Evolutionary conservation across 768 basidiomycete genomes (phyloP).

Genomic region (Mycena alexandri): DNA sequence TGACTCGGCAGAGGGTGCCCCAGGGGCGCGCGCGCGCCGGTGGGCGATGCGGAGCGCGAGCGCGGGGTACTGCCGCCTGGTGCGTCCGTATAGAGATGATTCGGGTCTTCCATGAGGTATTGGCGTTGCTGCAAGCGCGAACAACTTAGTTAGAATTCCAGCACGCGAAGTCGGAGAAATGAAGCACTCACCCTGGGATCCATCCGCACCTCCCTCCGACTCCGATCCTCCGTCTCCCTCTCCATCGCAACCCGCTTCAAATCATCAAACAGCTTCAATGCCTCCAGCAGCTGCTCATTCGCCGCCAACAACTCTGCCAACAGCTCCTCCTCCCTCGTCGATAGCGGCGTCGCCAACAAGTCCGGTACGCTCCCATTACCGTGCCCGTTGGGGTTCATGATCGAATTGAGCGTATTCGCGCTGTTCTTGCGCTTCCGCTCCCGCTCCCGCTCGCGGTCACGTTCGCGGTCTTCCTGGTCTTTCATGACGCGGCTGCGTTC

Average conservation of each 20-base stretch:
- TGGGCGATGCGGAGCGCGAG: slow-evolving; percentile 53
- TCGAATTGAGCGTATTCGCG: slow-evolving; percentile 33
- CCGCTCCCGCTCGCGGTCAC: slow-evolving; percentile 41
- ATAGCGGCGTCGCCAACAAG: slow-evolving; percentile 60
- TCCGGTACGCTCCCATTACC: slow-evolving; percentile 52
- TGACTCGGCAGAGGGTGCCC: slow-evolving; percentile 22
- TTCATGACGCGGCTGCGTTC: slow-evolving; percentile 55
- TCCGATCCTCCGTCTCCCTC: slow-evolving; percentile 21
- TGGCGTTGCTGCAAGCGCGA: slow-evolving; percentile 45
- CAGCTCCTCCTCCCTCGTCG: slow-evolving; percentile 47
- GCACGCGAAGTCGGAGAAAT: slow-evolving; percentile 9
- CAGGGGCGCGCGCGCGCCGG: not conserved
- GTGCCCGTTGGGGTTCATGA: slow-evolving; percentile 29
- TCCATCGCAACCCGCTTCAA: slow-evolving; percentile 22
- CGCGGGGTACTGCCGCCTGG: slow-evolving; percentile 50
- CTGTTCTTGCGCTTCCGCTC: slow-evolving; percentile 41
- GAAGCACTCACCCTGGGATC: slow-evolving; percentile 60
- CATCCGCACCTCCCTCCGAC: slow-evolving; percentile 22
- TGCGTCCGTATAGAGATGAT: slow-evolving; percentile 49
- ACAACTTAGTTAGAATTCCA: not conserved
- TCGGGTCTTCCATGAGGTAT: slow-evolving; percentile 50
- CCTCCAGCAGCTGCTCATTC: slow-evolving; percentile 29
- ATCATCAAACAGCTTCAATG: slow-evolving; percentile 24
- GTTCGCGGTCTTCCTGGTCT: slow-evolving; percentile 56
- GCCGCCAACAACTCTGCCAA: slow-evolving; percentile 14